Conservation (phyloP, 768 basidiomycete species). For the Sporobolomyces phaffii region DNA sequence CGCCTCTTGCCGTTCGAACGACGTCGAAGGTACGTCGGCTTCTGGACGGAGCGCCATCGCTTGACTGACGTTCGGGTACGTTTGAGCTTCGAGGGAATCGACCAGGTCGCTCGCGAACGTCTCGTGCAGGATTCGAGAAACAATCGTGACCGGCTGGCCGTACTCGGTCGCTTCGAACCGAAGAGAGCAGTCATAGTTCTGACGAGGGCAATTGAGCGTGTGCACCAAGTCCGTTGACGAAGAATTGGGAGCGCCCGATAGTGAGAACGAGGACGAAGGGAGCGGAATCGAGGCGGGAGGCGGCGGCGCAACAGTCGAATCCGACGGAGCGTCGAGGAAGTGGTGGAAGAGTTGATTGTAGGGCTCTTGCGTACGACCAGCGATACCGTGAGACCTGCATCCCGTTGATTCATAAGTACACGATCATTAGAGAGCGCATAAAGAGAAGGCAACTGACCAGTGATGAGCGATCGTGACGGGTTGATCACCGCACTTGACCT, state of each 20-base stretch:
- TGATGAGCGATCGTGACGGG: conserved; percentile 33
- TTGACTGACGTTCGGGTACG: conserved; percentile 23
- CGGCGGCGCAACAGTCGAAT: background rate
- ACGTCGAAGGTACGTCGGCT: background rate
- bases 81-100: conserved; percentile 23
- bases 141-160: conserved; percentile 21
- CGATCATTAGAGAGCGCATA: too few species aligned
- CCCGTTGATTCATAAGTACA: too few species aligned
- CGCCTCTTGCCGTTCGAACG: conserved; percentile 2
- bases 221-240: conserved; percentile 18
- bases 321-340: conserved; percentile 19
- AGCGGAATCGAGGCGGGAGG: background rate
- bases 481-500: conserved; percentile 32
- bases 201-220: conserved; percentile 36
- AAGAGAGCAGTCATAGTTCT: conserved; percentile 22
- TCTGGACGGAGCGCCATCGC: background rate
- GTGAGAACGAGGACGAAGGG: background rate
- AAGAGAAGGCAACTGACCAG: too few species aligned
- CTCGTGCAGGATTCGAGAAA: conserved; percentile 15
- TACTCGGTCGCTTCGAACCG: conserved; percentile 9
- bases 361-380: conserved; percentile 5
- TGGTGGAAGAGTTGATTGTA: conserved; percentile 34
- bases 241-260: conserved; percentile 17
- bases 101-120: conserved; percentile 28
- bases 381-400: conserved; percentile 35